Base-by-base conservation (phyloP, 2,329 filamentous ascomycete genomes). In the Myotisia sp. region DNA sequence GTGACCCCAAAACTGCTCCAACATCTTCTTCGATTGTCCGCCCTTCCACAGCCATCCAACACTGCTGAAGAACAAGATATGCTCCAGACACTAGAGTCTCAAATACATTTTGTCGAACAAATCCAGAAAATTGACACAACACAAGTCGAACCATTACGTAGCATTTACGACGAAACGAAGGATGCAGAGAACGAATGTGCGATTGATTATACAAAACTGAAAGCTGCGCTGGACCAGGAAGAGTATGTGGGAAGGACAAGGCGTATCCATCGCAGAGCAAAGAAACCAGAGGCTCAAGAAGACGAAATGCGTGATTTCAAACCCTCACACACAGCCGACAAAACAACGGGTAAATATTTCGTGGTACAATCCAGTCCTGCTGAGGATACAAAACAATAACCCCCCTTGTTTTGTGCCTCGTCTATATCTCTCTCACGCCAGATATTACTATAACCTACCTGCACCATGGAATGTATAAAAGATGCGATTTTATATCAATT, bases 71-170 rank as follows among this genome's bases (percentile, higher is more conserved):
- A 92, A 53, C 48, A 62, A 0, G 59, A 65, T 17, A 83, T 93
- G 72, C 68, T 92, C 3, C 52, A 68, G 14, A 86, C 78, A 1
- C 68, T 98, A 2, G 69, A 76, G 34, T 74, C 79, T 20, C 90
- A 98, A 52, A 70, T 98, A 0, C 78, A 80, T 49, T 98, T 98
- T 51, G 85, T 95, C n/a, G 76, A 73, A 41, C 74, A 84, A 42
- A 76, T 95, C 13, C 86, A 92, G 50, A 63, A 68, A 28, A 77
- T 93, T 31, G 71, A 92, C 53, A 86, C 83, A 0, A 59, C 65
- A 0, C 74, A 70, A 3, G 65, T 94, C 0, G 67, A 74, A 37
- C 86, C 90, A 0, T 59, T 98, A 27, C 68, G 72, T 33, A 77
- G 78, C 28, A 78, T 95, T 37, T 74, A 83, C 34, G 87, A 95